Base-by-base conservation (phyloP, 768 basidiomycete species). In the Pholiota conissans region DNA sequence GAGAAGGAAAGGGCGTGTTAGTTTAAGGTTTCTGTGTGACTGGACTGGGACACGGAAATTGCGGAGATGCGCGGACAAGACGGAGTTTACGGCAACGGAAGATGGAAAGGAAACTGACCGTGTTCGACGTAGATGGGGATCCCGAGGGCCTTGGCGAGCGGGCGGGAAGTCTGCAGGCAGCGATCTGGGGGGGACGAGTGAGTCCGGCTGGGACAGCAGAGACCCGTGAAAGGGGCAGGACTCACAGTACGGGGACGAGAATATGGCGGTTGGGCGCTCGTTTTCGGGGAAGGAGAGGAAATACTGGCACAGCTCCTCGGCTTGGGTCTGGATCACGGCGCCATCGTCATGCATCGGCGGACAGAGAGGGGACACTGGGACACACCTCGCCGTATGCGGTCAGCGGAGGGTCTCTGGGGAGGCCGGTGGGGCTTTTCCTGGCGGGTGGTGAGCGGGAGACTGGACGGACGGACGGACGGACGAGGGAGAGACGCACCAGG, bases 161-260 rank as follows among this genome's bases (percentile, higher is more conserved):
- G 91, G 29, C 79, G 75, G 1, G 87, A 73, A 0, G 93, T 95
- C 68, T 95, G 92, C 22, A 94, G 75, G 69, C 93, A 94, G n/a
- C 93, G 89, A 73, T 94, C 91, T 93, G 62, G 32, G 30, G 24
- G 5, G 35, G 11, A 29, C 22, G 13, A 6, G 42, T 45, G 11
- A 45, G 42, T 45, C 42, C 42, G 9, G 18, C 42, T 9, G 22
- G 42, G 9, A 45, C n/a, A 22, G 42, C 22, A 45, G 42, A 18
- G 42, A 22, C 42, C 9, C 22, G 42, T 45, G 42, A 22, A 45
- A 52, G 3, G 35, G 8, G 27, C 18, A 22, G 53, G 8, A 67
- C 71, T 65, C 74, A 91, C 91, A 94, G 67, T 89, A 93, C 7
- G 91, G 91, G 9, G 91, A 93, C 10, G 90, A 91, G 69, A 91